Base-by-base conservation (phyloP, 768 basidiomycete genomes). In the Termitomyces sp. region DNA sequence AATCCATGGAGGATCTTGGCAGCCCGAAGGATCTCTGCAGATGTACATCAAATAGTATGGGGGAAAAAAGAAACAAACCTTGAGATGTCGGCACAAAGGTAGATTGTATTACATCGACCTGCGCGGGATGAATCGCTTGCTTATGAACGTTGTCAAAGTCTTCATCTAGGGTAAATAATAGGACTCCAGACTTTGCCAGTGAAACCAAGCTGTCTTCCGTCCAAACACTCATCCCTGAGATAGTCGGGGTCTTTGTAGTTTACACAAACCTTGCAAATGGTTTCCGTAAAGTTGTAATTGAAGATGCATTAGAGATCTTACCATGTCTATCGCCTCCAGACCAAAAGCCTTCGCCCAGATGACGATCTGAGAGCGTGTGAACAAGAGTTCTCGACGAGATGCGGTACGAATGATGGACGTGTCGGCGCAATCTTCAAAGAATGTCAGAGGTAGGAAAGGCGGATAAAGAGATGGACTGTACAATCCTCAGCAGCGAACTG, bases 401-500 rank as follows among this genome's bases (percentile, higher is more conserved):
- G 75, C 62, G 6, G 94, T 87, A 28, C 95, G 84, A 35, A 87
- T 79, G 52, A 97, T 86, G 5, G 83, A 84, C 3, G 93, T 89
- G 66, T 94, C 89, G 0, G 94, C 94, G 64, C 95, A 97, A 68
- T 92, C 93, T 96, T 56, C 21, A 15, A n/a, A 43, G 33, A 41
- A 57, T 17, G 60, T 62, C 44, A 31, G 46, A 17, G 30, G 43
- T 44, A 44, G 15, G 19, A 40, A 55, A 48, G 35, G 10, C 41
- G 41, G 12, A 46, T 56, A 19, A 35, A 37, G 61, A 12, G 31
- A 46, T 53, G n/a, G 48, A 23, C 66, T 80, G 60, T 69, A 94
- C 92, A 96, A 64, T 98, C 94, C 74, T 98, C 94, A 21, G 94
- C 91, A 3, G 91, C 94, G 68, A 97, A 98, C 94, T 96, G 62